Base-by-base conservation (phyloP, 169 alveolate species). In the Haemoproteus tartakovskyi region DNA sequence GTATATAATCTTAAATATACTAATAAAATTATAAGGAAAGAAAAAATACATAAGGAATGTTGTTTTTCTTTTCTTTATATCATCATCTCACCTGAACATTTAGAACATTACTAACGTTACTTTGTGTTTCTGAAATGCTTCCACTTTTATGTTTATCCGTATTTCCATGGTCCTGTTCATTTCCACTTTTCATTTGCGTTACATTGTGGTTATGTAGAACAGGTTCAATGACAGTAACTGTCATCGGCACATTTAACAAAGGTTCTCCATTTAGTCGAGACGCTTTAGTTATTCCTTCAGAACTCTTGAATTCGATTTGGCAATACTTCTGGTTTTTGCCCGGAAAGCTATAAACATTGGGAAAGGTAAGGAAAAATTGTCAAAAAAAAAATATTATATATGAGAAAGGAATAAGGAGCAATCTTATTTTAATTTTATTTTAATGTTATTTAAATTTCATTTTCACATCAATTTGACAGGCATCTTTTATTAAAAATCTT, bases 211-310 rank as follows among this genome's bases (percentile, higher is more conserved):
- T 56, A 1, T 70, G 70, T 2, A 52, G 6, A 26, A 61, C 22
- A 12, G 88, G 88, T 52, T 81, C 88, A 2, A 64, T 81, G 9
- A 81, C 88, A 21, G 86, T 61, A 5, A 81, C 82, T 19, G 30
- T 70, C 84, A 81, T 60, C 2, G 88, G 88, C 2, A 62, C 56
- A 16, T 80, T 80, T 22, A 57, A 40, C 6, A 81, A 33, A 1
- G 16, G 22, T 22, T 64, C 79, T 22, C 88, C 88, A 70, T 81
- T 81, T 64, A 63, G 18, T 27, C 81, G 41, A 12, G 88, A 59
- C 1, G 83, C 80, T 47, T 67, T 67, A 14, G 84, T 74, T 63
- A 81, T 67, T 2, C 88, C 88, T 33, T 78, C 80, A 16, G 84
- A 81, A 37, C 62, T 67, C 21, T 81, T 81, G 43, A 81, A 81